Evolutionary conservation across 192 early-diverging fungal genomes (phyloP), one percentile per base, ranked within the genome.

Genomic region (Borealophlyctis nickersoniae): DNA sequence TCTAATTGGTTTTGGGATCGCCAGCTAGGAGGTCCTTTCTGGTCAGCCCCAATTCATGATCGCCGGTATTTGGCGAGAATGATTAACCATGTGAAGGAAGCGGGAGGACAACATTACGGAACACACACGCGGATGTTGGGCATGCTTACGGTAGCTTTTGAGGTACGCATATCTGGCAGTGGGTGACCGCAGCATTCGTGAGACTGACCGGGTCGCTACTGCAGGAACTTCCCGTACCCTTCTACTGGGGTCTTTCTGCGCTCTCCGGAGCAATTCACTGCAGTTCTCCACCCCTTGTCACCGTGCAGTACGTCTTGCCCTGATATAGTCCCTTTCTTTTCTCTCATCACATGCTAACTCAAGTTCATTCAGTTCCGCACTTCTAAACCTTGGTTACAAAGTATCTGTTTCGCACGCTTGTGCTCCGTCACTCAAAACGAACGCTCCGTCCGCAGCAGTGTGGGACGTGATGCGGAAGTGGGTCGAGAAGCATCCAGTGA

Each of bases 391-490:
- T 29, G 92, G 92, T 5, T 97, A 91, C 77, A 80, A 86, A 55
- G 90, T 94, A 2, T 96, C 94, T 5, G 78, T 85, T 22, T 88
- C 91, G 9, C 98, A 99, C 76, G 88, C 90, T 56, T 55, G 70
- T 4, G 78, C 87, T 31, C 81, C 79, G 28, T 86, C 91, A 1
- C 81, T 99, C 67, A 99, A 99, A 73, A 99, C 96, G 1, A 77
- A 95, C 65, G 98, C 96, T 0, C 93, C 93, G 27, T 63, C 84
- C 19, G 56, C 72, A 4, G 87, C 92, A 7, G 61, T 99, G 22
- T 99, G 98, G 98, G 96, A 98, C 72, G 74, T 97, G 27, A 83
- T 99, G 75, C 77, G 92, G 34, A 76, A 75, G 5, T 90, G 88
- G 79, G 80, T 91, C 24, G 85, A 89, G 61, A 57, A 87, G 50